These are phyloP conservation scores for Mucuna pruriens DNA, from an alignment of 306 rosid species.

Conservation along the genomic window DNA sequence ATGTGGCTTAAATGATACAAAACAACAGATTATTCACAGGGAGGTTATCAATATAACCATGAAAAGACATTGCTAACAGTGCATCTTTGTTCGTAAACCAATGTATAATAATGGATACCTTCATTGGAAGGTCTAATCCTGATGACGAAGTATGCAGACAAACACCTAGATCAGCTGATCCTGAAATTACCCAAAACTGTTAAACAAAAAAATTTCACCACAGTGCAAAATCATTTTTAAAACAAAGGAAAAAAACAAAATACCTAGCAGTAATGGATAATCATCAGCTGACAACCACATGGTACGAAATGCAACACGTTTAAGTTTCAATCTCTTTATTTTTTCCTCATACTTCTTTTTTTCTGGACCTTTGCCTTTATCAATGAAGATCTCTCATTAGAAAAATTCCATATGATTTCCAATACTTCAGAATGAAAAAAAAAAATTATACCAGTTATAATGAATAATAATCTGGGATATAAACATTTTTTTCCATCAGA, in stretches of 20 bases:
- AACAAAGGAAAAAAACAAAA: slow-evolving; percentile 34
- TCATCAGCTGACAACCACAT: slow-evolving; percentile 98
- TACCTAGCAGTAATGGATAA: slow-evolving; percentile 90
- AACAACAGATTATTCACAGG: background rate
- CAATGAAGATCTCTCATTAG: slow-evolving; percentile 29
- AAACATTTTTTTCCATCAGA: slow-evolving; percentile 62
- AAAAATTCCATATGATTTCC: slow-evolving; percentile 22
- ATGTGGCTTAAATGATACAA: background rate
- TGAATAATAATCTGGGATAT: slow-evolving; percentile 86
- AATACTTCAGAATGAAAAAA: background rate
- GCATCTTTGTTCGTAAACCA: background rate
- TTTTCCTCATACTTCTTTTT: slow-evolving; percentile 82
- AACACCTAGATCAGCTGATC: slow-evolving; percentile 94
- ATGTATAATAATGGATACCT: slow-evolving; percentile 56
- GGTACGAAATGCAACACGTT: slow-evolving; percentile 96
- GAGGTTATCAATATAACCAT: background rate
- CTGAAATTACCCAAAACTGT: slow-evolving; percentile 52
- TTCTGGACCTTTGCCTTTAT: slow-evolving; percentile 92
- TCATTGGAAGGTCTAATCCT: slow-evolving; percentile 99
- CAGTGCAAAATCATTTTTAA: background rate
- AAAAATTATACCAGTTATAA: slow-evolving; percentile 80
- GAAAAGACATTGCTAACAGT: background rate
- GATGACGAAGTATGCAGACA: slow-evolving; percentile 98
- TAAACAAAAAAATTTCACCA: slow-evolving; percentile 19
- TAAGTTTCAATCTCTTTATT: slow-evolving; percentile 76